Evolutionary conservation across 257 asterid species (phyloP), one percentile per base, ranked within the genome.

Genomic region (Ocimum tenuiflorum): DNA sequence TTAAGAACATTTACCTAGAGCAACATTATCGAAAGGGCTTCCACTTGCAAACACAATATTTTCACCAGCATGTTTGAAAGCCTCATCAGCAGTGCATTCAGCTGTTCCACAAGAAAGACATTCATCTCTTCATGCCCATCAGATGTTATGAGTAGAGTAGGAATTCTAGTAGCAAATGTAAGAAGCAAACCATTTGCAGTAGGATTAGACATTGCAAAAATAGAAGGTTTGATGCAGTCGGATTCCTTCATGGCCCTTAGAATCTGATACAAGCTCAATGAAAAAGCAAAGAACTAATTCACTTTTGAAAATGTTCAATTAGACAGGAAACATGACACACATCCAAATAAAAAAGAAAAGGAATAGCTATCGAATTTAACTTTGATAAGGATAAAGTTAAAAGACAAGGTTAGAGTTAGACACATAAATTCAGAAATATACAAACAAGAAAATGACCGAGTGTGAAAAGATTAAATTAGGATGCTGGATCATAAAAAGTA

Each of bases 161-260:
- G 55, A 54, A 36, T 42, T 9, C 6, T 60, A 45, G 39, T 20
- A 68, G 58, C 55, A 29, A 55, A 61, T 41, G 47, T 65, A 68
- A 29, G 71, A 49, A 33, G 70, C 84, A 73, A 79, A 94, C 99
- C 99, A 78, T 94, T 94, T 72, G 79, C 67, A 19, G 96, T 94
- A 69, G 99, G 99, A 85, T 94, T 94, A 45, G 99, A 94, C 99
- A 94, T 94, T 13, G 99, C 97, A 67, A 94, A 94, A 18, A 94
- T 86, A 70, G 97, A 95, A 64, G 99, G 99, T 78, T 87, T 94
- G 19, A 47, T 54, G 69, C 95, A 90, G 76, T 85, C 96, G 2
- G 99, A 90, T 46, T 79, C 89, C 62, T 75, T 78, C 97, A 94
- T 94, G 78, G 97, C 99, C 83, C 78, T 90, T 47, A 94, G 91